These are phyloP conservation scores for Penicillium psychrosexuale DNA, from an alignment of 2,329 filamentous ascomycete species.

Conservation along the genomic window DNA sequence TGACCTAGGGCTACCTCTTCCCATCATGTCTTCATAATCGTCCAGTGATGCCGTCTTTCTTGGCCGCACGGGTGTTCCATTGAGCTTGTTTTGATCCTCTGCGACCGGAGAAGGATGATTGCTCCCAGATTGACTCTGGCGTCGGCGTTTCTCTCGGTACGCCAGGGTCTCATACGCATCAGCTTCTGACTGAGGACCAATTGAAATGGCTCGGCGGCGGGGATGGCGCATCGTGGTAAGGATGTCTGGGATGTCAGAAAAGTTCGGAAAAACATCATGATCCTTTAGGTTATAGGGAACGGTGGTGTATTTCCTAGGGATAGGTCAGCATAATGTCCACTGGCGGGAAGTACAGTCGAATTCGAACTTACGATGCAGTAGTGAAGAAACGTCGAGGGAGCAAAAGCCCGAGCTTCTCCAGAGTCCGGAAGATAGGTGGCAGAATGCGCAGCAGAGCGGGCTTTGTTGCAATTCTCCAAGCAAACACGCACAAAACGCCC, in stretches of 20 bases:
- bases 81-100: constrained; percentile 22
- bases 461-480: constrained; percentile 89
- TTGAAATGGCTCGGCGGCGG: constrained; percentile 73
- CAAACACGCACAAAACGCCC: constrained; percentile 79
- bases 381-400: constrained; percentile 89
- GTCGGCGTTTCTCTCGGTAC: constrained; percentile 71
- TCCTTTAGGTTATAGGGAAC: constrained; percentile 71
- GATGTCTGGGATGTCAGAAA: constrained; percentile 81
- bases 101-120: constrained; percentile 25
- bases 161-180: constrained; percentile 95
- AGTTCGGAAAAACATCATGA: constrained; percentile 84
- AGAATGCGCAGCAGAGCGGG: constrained; percentile 71
- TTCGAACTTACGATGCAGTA: constrained; percentile 66
- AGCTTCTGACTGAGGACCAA: constrained; percentile 91
- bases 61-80: constrained; percentile 39
- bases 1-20: constrained; percentile 55
- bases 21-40: constrained; percentile 72
- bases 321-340: constrained; percentile 1
- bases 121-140: constrained; percentile 56
- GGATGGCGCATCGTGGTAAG: constrained; percentile 79
- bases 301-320: constrained; percentile 68
- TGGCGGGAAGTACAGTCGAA: constrained; percentile 13
- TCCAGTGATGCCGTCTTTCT: constrained; percentile 52
- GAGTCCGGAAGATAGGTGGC: constrained; percentile 80
- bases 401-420: constrained; percentile 74